These are phyloP conservation scores for Kodamaea suecica DNA, from an alignment of 1,139 yeast species.

Conservation along the genomic window DNA sequence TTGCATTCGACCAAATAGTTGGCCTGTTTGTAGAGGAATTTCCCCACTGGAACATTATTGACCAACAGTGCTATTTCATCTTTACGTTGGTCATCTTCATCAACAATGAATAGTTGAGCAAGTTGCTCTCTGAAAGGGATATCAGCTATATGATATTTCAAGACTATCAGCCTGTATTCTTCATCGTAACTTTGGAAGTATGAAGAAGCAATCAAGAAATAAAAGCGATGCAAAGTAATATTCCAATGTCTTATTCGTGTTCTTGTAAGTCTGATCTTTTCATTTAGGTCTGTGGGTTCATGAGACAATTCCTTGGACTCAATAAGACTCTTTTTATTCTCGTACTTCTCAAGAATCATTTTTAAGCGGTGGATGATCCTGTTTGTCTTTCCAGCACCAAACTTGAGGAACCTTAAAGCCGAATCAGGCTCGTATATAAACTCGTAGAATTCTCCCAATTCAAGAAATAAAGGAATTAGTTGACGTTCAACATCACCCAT, in stretches of 20 bases:
- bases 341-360: constrained; percentile 18
- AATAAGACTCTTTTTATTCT: constrained; percentile 22
- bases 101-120: neutral
- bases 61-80: constrained; percentile 27
- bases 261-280: constrained; percentile 22
- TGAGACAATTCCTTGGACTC: constrained; percentile 15
- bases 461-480: constrained; percentile 41
- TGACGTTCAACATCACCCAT: constrained; percentile 49
- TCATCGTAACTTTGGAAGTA: constrained; percentile 61
- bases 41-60: constrained; percentile 17
- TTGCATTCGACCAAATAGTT: constrained; percentile 12
- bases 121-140: constrained; percentile 1
- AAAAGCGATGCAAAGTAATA: constrained; percentile 69
- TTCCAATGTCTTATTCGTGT: constrained; percentile 46
- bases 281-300: constrained; percentile 19
- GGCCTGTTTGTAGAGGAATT: constrained; percentile 10
- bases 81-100: constrained; percentile 14
- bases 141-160: constrained; percentile 8
- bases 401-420: constrained; percentile 46
- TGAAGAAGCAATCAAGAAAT: constrained; percentile 77
- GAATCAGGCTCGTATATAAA: constrained; percentile 44
- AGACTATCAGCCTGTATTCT: constrained; percentile 33
- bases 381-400: constrained; percentile 37
- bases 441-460: constrained; percentile 65
- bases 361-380: constrained; percentile 23